Evolutionary conservation across 2,329 filamentous ascomycete genomes (phyloP), one percentile per base, ranked within the genome.

Genomic region (Hymenoscyphus scutula): DNA sequence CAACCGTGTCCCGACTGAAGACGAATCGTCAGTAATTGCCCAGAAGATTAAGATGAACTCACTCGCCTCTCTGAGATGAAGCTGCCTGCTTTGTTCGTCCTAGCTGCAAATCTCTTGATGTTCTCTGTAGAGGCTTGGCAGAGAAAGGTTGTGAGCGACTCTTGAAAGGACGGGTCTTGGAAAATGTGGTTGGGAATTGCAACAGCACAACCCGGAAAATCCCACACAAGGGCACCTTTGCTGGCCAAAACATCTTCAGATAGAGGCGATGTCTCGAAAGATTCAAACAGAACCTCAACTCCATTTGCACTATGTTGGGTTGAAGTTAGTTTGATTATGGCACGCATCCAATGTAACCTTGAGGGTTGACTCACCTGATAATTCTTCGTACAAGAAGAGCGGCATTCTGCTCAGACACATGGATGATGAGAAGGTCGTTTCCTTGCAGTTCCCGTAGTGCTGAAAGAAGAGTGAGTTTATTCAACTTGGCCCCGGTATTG

Each of bases 261-360:
- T 0, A 71, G 70, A 0, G 87, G 77, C 0, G 85, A 86, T 0
- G 82, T 77, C 70, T 90, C 86, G 61, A 89, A 89, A 0, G 78
- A 78, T 71, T 90, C 87, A 55, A 88, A 82, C 61, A 84, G 19
- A 67, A 81, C 65, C 67, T 30, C 23, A 7, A 10, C 1, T 67
- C 53, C 1, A 60, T 19, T 7, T 59, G 51, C 51, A 27, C 51
- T 53, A 29, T 25, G 27, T 38, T 6, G 2, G 23, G 17, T 60
- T 69, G 19, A 41, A 48, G 23, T 32, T 25, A 37, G 30, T 34
- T 48, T 17, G 30, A 59, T 13, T 10, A 11, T 19, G n/a, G n/a
- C n/a, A n/a, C n/a, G n/a, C n/a, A n/a, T n/a, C n/a, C n/a, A n/a
- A n/a, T n/a, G n/a, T 15, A 5, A 17, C 25, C 25, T 30, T 13